Percentiles rank a stretch among this genome's conserved stretches.
Conservation (phyloP, 2,329 filamentous ascomycete species). For the Curvularia sp. region DNA sequence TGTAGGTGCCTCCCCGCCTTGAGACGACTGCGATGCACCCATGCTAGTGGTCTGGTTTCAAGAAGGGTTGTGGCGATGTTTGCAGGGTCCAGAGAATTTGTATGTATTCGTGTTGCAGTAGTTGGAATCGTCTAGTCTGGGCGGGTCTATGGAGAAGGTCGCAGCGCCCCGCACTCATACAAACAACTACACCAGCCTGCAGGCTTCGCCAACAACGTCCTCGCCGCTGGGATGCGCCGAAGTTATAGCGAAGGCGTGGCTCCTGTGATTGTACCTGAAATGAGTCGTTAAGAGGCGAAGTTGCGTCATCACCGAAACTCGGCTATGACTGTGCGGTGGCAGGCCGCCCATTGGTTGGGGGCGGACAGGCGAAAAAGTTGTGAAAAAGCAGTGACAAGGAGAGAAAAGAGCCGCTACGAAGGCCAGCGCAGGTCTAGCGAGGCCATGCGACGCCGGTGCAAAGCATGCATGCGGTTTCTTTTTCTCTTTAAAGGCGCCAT, state of each 20-base stretch:
- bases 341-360: constrained; percentile 23
- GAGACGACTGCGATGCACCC: constrained; percentile 57
- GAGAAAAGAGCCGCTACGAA: constrained; percentile 15
- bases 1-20: constrained; percentile 29
- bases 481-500: constrained; percentile 12
- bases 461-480: constrained; percentile 4
- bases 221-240: background rate
- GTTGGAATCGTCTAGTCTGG: background rate
- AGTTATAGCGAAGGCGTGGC: background rate
- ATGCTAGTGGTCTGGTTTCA: constrained; percentile 37
- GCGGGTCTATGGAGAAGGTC: constrained; percentile 7
- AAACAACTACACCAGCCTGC: background rate
- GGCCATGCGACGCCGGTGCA: constrained; percentile 4
- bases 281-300: constrained; percentile 14
- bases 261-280: background rate
- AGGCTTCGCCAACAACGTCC: background rate
- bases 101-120: constrained; percentile 13
- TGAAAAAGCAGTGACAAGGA: constrained; percentile 15
- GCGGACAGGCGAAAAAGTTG: constrained; percentile 20
- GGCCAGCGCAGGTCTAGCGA: constrained; percentile 8
- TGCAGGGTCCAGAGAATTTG: constrained; percentile 16
- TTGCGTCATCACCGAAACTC: constrained; percentile 11
- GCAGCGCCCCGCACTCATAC: background rate
- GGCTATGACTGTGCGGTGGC: constrained; percentile 25
- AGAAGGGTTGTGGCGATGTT: constrained; percentile 17